A percentile compares a stretch with the other conserved stretches of the same genome.
These are phyloP conservation scores for Carallia pectinifolia DNA, from an alignment of 345 rosid genomes.

Conservation along the genomic window DNA sequence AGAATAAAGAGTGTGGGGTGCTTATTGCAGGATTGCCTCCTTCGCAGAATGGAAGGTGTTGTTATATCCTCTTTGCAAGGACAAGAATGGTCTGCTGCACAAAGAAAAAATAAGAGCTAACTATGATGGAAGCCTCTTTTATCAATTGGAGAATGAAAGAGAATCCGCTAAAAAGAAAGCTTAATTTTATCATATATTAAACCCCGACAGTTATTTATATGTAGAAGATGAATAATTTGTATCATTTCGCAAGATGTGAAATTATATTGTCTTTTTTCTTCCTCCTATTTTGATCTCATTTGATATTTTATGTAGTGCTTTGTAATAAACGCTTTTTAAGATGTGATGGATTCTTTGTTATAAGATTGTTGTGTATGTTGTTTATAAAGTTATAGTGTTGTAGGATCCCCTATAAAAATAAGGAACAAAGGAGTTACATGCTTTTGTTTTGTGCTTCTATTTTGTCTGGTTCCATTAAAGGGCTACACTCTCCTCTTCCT, in stretches of 20 bases:
- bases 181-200: slow-evolving; percentile 13
- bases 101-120: slow-evolving; percentile 58
- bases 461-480: too few relatives aligned
- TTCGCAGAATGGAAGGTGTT: slow-evolving; percentile 74
- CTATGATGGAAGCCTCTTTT: slow-evolving; percentile 82
- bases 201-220: too few relatives aligned
- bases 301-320: slow-evolving; percentile 1
- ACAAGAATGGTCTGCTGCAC: slow-evolving; percentile 61
- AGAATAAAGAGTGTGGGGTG: background rate
- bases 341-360: background rate
- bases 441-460: too few relatives aligned
- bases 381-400: too few relatives aligned
- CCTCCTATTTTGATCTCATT: background rate
- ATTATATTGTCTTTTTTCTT: too few relatives aligned
- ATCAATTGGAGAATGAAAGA: slow-evolving; percentile 36
- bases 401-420: too few relatives aligned
- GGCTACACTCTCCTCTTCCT: too few relatives aligned
- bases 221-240: too few relatives aligned
- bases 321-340: background rate
- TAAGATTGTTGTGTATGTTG: background rate
- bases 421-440: too few relatives aligned
- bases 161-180: slow-evolving; percentile 42
- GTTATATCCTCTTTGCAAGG: slow-evolving; percentile 51
- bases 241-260: too few relatives aligned
- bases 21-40: slow-evolving; percentile 47